Conservation (phyloP, 1,284 basidiomycete species). For the Fistulinella cinereoalba region DNA sequence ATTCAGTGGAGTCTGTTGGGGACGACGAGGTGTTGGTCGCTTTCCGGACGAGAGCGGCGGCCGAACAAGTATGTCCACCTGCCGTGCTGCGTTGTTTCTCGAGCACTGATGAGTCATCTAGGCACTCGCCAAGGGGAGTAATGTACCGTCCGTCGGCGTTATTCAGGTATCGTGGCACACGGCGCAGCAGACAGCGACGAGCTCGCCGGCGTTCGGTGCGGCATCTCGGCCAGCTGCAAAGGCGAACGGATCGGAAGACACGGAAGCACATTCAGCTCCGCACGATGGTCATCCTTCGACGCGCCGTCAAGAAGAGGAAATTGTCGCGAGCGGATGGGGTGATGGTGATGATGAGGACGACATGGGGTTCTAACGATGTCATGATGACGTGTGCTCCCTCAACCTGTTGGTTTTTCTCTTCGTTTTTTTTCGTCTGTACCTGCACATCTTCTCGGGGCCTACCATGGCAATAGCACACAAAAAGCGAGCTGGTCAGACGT, state of each 20-base stretch:
- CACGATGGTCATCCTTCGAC: slow-evolving; percentile 19
- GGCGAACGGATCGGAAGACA: slow-evolving; percentile 14
- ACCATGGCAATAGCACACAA: slow-evolving; percentile 11
- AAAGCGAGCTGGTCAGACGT: slow-evolving; percentile 10
- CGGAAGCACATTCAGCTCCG: slow-evolving; percentile 5
- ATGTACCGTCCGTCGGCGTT: slow-evolving; percentile 60
- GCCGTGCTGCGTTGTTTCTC: slow-evolving; percentile 1
- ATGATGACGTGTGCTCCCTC: background rate
- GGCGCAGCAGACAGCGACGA: slow-evolving; percentile 32
- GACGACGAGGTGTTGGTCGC: slow-evolving; percentile 58
- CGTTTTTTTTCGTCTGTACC: slow-evolving; percentile 11
- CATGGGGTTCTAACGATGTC: slow-evolving; percentile 44
- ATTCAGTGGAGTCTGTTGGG: slow-evolving; percentile 53
- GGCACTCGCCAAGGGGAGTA: slow-evolving; percentile 66
- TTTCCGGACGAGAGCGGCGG: slow-evolving; percentile 66
- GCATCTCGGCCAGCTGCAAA: slow-evolving; percentile 14
- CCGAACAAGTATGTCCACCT: slow-evolving; percentile 65
- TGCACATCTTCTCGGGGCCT: slow-evolving; percentile 6
- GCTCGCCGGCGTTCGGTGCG: slow-evolving; percentile 13
- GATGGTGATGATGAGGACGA: slow-evolving; percentile 61
- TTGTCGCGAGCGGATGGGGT: slow-evolving; percentile 59
- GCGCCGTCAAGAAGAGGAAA: slow-evolving; percentile 52
- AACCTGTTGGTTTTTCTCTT: too few relatives aligned
- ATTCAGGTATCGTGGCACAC: slow-evolving; percentile 65
- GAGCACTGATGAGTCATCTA: slow-evolving; percentile 29